Evolutionary conservation across 352 stramenopile genomes (phyloP), one percentile per base, ranked within the genome.

Genomic region (Phytophthora sansomeana): DNA sequence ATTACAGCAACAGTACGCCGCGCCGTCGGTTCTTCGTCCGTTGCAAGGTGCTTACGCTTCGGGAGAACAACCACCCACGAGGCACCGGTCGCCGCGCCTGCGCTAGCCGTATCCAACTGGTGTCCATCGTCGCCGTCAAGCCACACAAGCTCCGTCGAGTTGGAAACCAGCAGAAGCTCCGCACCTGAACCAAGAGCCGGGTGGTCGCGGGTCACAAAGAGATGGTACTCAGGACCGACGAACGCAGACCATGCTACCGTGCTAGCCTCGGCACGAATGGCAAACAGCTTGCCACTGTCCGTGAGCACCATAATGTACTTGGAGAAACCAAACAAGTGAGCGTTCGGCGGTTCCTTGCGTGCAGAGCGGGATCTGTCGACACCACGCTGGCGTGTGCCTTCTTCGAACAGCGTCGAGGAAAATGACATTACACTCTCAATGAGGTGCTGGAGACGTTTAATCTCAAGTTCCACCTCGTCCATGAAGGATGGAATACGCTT

Each of bases 271-370:
- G 85, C 83, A n/a, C 83, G 83, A 29, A 95, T 85, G 17, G 83
- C 85, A 69, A 90, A 94, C 29, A 95, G 67, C 63, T 92, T 92
- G 38, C 87, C 87, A 17, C 83, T 94, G 17, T 89, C 75, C 11
- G 85, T 95, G 16, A 91, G 63, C 21, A 81, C 68, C 41, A 95
- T 68, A 28, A 93, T 86, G 52, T 88, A 89, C 82, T 95, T 95
- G 29, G 87, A 92, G 55, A 94, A 93, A 4, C 85, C 85, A 44
- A 95, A 93, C 35, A 93, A 79, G 43, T 93, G 87, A 7, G 87
- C 78, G 49, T 92, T 93, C 3, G 54, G 68, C 10, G 81, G 81
- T 46, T 89, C 80, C 58, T 83, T 80, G 38, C 81, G 83, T 10
- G 78, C 69, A 44, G 69, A 73, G 53, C 70, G 74, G 21, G 68